Evolutionary conservation across 2,329 filamentous ascomycete species (phyloP), one percentile per base, ranked within the genome.

Genomic region (Trichoderma harzianum): DNA sequence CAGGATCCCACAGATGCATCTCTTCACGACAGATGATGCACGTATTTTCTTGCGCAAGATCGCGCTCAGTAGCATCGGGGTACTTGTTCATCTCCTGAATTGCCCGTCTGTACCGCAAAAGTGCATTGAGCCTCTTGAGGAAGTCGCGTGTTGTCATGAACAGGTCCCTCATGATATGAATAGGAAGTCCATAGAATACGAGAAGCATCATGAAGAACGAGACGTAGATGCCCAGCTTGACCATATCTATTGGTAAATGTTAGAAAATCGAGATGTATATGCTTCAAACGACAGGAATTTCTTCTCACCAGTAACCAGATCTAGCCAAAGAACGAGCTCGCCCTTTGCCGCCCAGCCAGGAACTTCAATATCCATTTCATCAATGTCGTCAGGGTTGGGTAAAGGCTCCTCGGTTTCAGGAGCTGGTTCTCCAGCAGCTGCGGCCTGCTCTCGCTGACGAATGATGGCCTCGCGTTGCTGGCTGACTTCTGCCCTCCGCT

Each of bases 1-100:
- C 78, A 0, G 85, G 83, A 72, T 88, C 82, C 93, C 94, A 97
- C 1, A 92, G 90, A 39, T 89, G 89, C 96, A 99, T 99, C 75
- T 97, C 93, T 80, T 99, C 96, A 73, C 96, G 90, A 81, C 96
- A 99, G 70, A 99, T 97, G 76, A 99, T 99, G 81, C 96, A 99
- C 3, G 96, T 97, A 77, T 97, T 94, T 79, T 98, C 95, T 63
- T 93, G 88, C 32, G 86, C 85, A 28, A 99, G 89, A 75, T 99
- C 95, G 75, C 97, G 93, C 2, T 89, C 87, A 1, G 93, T 97
- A 1, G 96, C 96, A 79, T 99, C 96, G 5, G 93, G 92, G 79
- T 98, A 98, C 73, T 89, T 89, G 78, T 97, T 96, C 94, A 99
- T 98, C 79, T 98, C 94, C 75, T 92, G 89, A 3, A 97, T 94